Base-by-base conservation (phyloP, 352 stramenopile genomes). In the Pythium rhizo-oryzae region DNA sequence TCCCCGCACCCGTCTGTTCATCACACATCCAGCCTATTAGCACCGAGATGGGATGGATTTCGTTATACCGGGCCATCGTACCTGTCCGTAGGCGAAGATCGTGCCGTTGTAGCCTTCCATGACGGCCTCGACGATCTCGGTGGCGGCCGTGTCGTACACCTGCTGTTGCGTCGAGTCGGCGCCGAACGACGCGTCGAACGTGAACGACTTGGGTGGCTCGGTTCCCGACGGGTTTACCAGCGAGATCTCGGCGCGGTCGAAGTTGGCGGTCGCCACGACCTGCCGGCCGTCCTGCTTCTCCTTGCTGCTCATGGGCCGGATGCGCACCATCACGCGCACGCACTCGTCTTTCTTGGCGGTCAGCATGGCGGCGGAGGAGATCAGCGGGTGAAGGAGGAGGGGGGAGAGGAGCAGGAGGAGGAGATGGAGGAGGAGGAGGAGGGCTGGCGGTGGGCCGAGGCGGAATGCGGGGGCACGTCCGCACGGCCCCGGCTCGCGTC, bases 141-240 rank as follows among this genome's bases (percentile, higher is more conserved):
- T 94, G 8, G 84, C 91, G 7, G 93, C 85, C 35, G 81, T 87
- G 56, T 98, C 83, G 73, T 99, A 99, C 33, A 99, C 94, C 65
- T 98, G 84, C 71, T 97, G 80, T 78, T 99, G 97, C 30, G 91
- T 93, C 33, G 92, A 98, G 41, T 89, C 83, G n/a, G 92, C 76
- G 11, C 86, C 95, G 65, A 99, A 99, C 0, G 98, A 94, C 7
- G 95, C 92, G 78, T 99, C 97, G 49, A 99, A 99, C 41, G 97
- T 98, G 79, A 99, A 99, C 25, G 79, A 92, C 70, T 99, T 99
- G 16, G 92, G 90, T 8, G 88, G 84, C 55, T 98, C 92, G 1
- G 77, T 81, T 0, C 70, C 83, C 44, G 84, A 82, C 3, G 91
- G 93, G 72, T 98, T 98, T 4, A 87, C 41, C 43, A 99, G 81